A percentile compares a stretch with the other conserved stretches of the same genome.
Conservation (phyloP, 129 eudicot genomes). For the Saussurea involucrata region DNA sequence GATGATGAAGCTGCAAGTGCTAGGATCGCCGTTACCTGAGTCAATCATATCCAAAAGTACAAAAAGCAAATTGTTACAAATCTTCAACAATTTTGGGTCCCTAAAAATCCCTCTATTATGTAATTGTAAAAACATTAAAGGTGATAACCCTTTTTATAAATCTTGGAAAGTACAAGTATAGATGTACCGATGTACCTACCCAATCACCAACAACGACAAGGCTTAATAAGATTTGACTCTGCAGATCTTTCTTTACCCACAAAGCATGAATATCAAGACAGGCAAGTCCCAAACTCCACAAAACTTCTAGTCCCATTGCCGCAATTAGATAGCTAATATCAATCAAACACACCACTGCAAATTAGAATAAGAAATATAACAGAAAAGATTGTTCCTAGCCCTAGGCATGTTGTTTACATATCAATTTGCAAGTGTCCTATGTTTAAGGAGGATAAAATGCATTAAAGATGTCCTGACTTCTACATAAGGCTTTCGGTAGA, state of each 20-base stretch:
- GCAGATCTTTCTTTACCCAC: slow-evolving; percentile 53
- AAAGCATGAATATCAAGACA: slow-evolving; percentile 77
- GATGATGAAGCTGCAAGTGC: slow-evolving; percentile 84
- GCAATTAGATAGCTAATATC: slow-evolving; percentile 74
- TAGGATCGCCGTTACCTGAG: slow-evolving; percentile 72
- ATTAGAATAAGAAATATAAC: slow-evolving; percentile 9
- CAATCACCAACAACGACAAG: slow-evolving; percentile 81
- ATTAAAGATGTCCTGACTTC: background rate
- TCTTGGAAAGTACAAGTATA: slow-evolving; percentile 1
- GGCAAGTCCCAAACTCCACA: slow-evolving; percentile 83
- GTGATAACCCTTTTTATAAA: background rate
- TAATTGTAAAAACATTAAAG: background rate
- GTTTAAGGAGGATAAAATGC: background rate
- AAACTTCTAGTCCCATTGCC: slow-evolving; percentile 78
- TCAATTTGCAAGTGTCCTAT: background rate
- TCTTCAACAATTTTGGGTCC: background rate
- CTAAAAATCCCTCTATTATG: background rate
- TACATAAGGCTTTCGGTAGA: background rate
- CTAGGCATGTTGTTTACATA: background rate
- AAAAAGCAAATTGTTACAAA: background rate
- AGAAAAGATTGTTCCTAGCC: background rate
- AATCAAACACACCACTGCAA: slow-evolving; percentile 21
- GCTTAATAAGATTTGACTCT: slow-evolving; percentile 46
- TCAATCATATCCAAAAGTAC: background rate
- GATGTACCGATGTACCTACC: slow-evolving; percentile 41